phyloP scores from a whole-genome alignment of 495 filamentous ascomycete genomes.

The Penicillium waksmanii region DNA sequence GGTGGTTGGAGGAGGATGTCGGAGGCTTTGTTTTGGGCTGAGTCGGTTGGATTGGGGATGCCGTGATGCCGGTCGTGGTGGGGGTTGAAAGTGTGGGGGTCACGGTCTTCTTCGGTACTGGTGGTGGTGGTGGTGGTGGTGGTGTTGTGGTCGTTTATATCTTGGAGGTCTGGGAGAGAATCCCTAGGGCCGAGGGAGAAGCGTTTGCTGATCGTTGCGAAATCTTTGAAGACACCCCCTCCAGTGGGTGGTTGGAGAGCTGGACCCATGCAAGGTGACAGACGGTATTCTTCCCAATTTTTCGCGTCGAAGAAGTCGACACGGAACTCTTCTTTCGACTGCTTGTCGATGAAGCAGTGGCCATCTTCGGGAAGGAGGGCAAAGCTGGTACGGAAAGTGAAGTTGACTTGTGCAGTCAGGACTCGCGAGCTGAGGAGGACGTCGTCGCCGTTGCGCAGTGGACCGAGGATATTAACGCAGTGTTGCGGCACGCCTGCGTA shows the following conservation, averaged over 20 bases:
- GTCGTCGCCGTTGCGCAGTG: constrained; percentile 86
- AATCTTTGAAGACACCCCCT: constrained; percentile 44
- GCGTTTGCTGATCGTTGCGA: constrained; percentile 46
- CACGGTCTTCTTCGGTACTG: constrained; percentile 13
- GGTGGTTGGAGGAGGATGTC: constrained; percentile 15
- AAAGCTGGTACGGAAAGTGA: constrained; percentile 86
- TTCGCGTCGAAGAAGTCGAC: constrained; percentile 84
- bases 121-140: not conserved
- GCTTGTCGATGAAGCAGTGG: constrained; percentile 83
- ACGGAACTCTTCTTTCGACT: constrained; percentile 75
- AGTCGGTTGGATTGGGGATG: constrained; percentile 15
- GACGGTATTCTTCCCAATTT: constrained; percentile 77
- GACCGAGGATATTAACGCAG: constrained; percentile 90
- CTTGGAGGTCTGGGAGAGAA: constrained; percentile 18
- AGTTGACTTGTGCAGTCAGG: constrained; percentile 92
- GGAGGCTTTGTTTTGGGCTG: constrained; percentile 14
- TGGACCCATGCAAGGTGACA: constrained; percentile 75
- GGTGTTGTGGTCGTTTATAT: constrained; percentile 8
- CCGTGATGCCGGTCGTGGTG: not conserved
- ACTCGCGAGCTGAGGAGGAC: constrained; percentile 89
- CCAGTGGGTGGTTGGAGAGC: constrained; percentile 51
- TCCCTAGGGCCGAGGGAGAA: constrained; percentile 38
- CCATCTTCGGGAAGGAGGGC: constrained; percentile 87
- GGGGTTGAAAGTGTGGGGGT: constrained; percentile 5
- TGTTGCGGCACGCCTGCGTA: constrained; percentile 85